phyloP scores from a whole-genome alignment of 2,329 filamentous ascomycete genomes.

The Curvularia hawaiiensis region DNA sequence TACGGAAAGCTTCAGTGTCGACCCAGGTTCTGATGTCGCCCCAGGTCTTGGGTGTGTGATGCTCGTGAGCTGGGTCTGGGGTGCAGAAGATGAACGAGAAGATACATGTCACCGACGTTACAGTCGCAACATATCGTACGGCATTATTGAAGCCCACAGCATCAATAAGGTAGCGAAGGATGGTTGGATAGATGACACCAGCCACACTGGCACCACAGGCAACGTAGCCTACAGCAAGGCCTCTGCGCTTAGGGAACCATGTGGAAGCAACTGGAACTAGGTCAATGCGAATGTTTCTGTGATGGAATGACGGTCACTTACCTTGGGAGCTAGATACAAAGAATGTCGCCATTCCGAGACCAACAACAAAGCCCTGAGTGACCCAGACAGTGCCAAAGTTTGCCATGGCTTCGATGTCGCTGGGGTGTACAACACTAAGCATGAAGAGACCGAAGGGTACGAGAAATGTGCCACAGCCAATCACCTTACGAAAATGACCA shows the following conservation, averaged over 20 bases:
- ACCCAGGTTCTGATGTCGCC: slow-evolving; percentile 48
- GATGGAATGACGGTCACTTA: slow-evolving; percentile 30
- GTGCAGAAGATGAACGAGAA: slow-evolving; percentile 51
- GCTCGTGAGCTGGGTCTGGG: slow-evolving; percentile 51
- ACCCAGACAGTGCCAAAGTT: slow-evolving; percentile 53
- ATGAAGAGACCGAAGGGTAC: slow-evolving; percentile 53
- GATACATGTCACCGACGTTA: slow-evolving; percentile 50
- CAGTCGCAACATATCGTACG: slow-evolving; percentile 48
- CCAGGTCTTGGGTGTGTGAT: slow-evolving; percentile 50
- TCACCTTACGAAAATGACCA: slow-evolving; percentile 49
- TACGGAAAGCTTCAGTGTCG: slow-evolving; percentile 52
- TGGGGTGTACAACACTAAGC: slow-evolving; percentile 50
- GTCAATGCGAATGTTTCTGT: neutral
- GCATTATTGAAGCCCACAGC: slow-evolving; percentile 53
- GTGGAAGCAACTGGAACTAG: slow-evolving; percentile 52
- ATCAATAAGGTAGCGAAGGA: slow-evolving; percentile 52
- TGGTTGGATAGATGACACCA: slow-evolving; percentile 54
- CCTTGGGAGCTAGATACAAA: slow-evolving; percentile 59
- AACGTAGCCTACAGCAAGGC: slow-evolving; percentile 57
- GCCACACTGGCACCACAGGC: slow-evolving; percentile 57
- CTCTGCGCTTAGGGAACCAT: slow-evolving; percentile 55
- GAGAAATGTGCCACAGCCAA: slow-evolving; percentile 50
- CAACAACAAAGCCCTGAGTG: slow-evolving; percentile 54
- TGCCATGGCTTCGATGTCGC: slow-evolving; percentile 41
- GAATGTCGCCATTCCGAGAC: slow-evolving; percentile 59